These are phyloP conservation scores for Arthrinium phaeospermum DNA, from an alignment of 2,329 filamentous ascomycete species.

Conservation along the genomic window DNA sequence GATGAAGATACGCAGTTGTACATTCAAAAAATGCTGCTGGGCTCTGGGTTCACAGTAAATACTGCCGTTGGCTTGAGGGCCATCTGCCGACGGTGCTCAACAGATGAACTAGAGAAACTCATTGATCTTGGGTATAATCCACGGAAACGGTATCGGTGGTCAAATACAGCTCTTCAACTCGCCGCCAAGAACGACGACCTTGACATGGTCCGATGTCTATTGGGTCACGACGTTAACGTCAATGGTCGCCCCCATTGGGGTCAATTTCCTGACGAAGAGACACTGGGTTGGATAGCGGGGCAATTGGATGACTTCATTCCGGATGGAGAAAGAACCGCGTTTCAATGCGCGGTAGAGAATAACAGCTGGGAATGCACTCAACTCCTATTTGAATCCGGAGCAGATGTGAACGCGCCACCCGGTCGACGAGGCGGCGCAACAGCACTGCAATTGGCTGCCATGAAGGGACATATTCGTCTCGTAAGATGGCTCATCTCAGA, in stretches of 20 bases:
- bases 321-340: background rate
- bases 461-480: background rate
- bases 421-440: background rate
- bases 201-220: background rate
- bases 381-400: background rate
- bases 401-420: constrained; percentile 3
- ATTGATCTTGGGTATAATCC: background rate
- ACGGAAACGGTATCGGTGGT: background rate
- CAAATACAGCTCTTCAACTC: background rate
- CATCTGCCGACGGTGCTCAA: background rate
- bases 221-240: background rate
- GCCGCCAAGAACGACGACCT: background rate
- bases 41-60: background rate
- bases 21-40: background rate
- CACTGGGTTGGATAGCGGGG: too few relatives aligned
- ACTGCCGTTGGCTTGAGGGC: background rate
- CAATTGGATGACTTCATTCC: too few relatives aligned
- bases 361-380: background rate
- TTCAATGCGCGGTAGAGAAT: background rate
- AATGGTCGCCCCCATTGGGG: background rate
- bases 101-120: background rate
- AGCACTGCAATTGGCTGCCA: background rate
- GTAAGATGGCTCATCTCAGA: background rate
- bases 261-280: too few relatives aligned
- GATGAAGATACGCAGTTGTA: background rate